Evolutionary conservation across 1,284 basidiomycete genomes (phyloP).

Genomic region (Tilletia horrida): DNA sequence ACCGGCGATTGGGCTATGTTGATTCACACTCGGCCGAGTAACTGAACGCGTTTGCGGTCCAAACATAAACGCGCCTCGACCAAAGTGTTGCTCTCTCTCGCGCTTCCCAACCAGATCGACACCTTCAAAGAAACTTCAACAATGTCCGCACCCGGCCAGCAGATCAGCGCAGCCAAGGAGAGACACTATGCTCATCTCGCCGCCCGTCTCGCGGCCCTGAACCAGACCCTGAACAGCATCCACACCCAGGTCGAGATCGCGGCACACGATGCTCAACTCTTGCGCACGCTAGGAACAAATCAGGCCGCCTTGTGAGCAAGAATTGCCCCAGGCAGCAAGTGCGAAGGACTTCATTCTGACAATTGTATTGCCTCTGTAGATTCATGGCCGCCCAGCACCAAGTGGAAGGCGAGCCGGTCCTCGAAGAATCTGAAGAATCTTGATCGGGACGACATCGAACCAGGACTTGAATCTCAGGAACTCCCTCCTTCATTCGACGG

Average conservation of each 20-base stretch:
- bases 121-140: neutral
- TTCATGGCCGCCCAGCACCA: slow-evolving; percentile 10
- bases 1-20: too few relatives aligned
- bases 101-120: too few relatives aligned
- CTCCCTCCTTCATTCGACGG: too few relatives aligned
- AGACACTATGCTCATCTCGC: slow-evolving; percentile 28
- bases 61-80: neutral
- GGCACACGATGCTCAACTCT: slow-evolving; percentile 22
- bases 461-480: too few relatives aligned
- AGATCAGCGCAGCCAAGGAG: slow-evolving; percentile 21
- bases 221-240: slow-evolving; percentile 16
- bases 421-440: neutral
- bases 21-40: too few relatives aligned
- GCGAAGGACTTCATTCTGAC: too few relatives aligned
- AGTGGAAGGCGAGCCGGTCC: neutral
- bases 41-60: too few relatives aligned
- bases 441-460: too few relatives aligned
- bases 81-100: neutral
- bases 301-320: slow-evolving; percentile 25
- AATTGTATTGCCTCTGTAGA: neutral
- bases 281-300: slow-evolving; percentile 21
- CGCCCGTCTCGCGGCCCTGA: slow-evolving; percentile 20
- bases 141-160: slow-evolving; percentile 13
- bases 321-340: neutral
- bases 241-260: slow-evolving; percentile 24